These are phyloP conservation scores for Pseudopyrenochaeta lycopersici DNA, from an alignment of 2,329 filamentous ascomycete species.

Conservation along the genomic window DNA sequence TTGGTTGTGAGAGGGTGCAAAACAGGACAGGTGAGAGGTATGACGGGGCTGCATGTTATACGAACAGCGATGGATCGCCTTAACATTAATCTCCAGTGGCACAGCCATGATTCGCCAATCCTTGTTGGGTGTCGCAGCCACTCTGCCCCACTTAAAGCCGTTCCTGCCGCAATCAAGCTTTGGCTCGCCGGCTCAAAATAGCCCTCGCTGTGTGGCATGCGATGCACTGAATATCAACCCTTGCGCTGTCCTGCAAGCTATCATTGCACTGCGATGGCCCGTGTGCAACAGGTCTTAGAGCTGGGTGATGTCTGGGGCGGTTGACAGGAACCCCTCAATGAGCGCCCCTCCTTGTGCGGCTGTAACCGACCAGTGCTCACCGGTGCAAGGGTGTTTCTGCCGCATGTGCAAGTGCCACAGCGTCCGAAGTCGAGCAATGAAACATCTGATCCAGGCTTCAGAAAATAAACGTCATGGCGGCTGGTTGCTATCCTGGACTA, in stretches of 20 bases:
- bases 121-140: constrained; percentile 9
- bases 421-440: background rate
- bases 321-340: background rate
- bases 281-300: background rate
- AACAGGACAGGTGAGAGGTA: background rate
- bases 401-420: background rate
- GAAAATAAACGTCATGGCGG: background rate
- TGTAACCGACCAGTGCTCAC: background rate
- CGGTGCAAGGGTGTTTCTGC: background rate
- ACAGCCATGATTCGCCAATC: constrained; percentile 20
- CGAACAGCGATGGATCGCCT: background rate
- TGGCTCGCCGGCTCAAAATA: constrained; percentile 12
- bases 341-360: background rate
- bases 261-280: too few relatives aligned
- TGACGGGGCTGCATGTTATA: background rate
- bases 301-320: background rate
- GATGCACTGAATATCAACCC: too few relatives aligned
- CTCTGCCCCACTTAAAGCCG: constrained; percentile 24
- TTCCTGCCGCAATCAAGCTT: constrained; percentile 24
- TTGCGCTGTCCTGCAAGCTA: too few relatives aligned
- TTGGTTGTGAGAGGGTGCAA: background rate
- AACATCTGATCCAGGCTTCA: background rate
- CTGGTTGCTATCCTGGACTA: too few relatives aligned
- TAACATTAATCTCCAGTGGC: constrained; percentile 19
- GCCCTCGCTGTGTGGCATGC: background rate